Evolutionary conservation across 116 monocot species (phyloP).

Genomic region (Zostera marina): DNA sequence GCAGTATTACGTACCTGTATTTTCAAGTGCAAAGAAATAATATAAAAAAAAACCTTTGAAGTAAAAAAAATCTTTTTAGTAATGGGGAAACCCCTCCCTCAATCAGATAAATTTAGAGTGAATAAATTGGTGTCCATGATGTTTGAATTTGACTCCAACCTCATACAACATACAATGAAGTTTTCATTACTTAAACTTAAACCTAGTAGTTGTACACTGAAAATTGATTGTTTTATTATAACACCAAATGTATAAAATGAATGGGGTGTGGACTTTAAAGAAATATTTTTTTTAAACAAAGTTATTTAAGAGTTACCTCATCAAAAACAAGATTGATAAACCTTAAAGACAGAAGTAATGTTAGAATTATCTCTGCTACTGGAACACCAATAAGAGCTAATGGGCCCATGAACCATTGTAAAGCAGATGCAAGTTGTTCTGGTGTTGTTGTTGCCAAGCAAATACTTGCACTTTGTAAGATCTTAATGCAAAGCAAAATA

Average conservation of each 20-base stretch:
- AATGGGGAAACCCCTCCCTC: too few relatives aligned
- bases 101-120: too few relatives aligned
- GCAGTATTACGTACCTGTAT: slow-evolving; percentile 79
- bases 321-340: slow-evolving; percentile 96
- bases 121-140: too few relatives aligned
- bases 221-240: too few relatives aligned
- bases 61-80: not conserved
- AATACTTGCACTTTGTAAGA: slow-evolving; percentile 96
- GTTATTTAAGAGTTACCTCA: slow-evolving; percentile 33
- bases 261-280: too few relatives aligned
- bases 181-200: too few relatives aligned
- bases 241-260: too few relatives aligned
- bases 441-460: slow-evolving; percentile 92
- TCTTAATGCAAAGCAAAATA: slow-evolving; percentile 18
- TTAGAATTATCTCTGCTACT: slow-evolving; percentile 79
- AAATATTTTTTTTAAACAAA: too few relatives aligned
- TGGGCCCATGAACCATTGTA: slow-evolving; percentile 83
- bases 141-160: too few relatives aligned
- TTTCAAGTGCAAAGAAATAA: not conserved
- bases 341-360: slow-evolving; percentile 84
- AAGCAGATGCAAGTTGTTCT: slow-evolving; percentile 87
- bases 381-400: slow-evolving; percentile 54
- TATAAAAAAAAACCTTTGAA: not conserved
- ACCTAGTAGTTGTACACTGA: too few relatives aligned
- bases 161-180: too few relatives aligned